phyloP scores from a whole-genome alignment of 2,329 filamentous ascomycete species.

The Diaporthe ampelina region DNA sequence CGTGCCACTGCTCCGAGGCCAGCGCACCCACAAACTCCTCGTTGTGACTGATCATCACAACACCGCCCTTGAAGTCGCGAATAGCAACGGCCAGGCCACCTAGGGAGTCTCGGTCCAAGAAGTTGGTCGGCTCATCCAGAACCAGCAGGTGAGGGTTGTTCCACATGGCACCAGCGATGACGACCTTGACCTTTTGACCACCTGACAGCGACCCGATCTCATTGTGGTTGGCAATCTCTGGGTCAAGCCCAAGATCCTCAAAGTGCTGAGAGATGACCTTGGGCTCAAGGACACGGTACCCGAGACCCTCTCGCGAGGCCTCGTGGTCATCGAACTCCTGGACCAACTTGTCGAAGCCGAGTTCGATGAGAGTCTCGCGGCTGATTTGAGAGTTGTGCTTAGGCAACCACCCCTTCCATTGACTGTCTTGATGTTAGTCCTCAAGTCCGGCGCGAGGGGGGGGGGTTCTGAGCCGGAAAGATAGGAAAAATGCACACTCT shows the following conservation, averaged over 20 bases:
- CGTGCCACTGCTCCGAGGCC: conserved; percentile 96
- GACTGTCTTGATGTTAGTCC: conserved; percentile 63
- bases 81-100: conserved; percentile 98
- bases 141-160: conserved; percentile 98
- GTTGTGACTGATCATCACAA: conserved; percentile 99
- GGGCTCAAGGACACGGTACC: conserved; percentile 93
- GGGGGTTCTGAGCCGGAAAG: neutral
- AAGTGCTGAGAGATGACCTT: conserved; percentile 98
- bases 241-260: conserved; percentile 94
- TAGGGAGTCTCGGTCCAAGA: conserved; percentile 97
- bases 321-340: conserved; percentile 99
- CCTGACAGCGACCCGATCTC: conserved; percentile 96
- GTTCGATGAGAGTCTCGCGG: conserved; percentile 87
- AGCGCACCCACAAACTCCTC: conserved; percentile 98
- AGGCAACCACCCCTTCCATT: conserved; percentile 90
- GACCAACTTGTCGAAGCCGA: conserved; percentile 92
- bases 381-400: conserved; percentile 96
- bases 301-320: conserved; percentile 96
- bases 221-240: conserved; percentile 99
- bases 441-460: too few relatives aligned
- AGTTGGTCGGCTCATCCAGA: conserved; percentile 99
- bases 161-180: conserved; percentile 96
- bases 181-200: conserved; percentile 99
- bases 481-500: neutral
- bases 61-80: conserved; percentile 96